Evolutionary conservation across 2,329 filamentous ascomycete species (phyloP), one percentile per base, ranked within the genome.

Genomic region (Clonostachys byssicola): DNA sequence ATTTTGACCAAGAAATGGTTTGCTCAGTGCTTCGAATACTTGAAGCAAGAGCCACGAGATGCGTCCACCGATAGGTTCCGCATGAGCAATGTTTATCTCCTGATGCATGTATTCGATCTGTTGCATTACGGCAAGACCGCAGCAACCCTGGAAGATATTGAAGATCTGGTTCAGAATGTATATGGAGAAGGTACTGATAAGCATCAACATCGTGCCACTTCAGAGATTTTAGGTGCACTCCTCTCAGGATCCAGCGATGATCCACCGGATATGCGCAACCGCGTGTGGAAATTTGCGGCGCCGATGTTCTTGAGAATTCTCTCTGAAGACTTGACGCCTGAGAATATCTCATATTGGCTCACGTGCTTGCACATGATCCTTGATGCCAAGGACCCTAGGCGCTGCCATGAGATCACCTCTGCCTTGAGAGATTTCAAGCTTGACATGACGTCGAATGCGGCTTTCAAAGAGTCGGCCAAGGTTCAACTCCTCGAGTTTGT

Each of bases 401-500:
- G 92, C 52, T 85, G 85, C 4, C 91, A 88, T 74, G 92, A 95
- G 54, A 78, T 99, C 52, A 81, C 96, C 35, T 86, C 94, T 53
- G 86, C 83, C 66, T 75, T 99, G 17, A 81, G 87, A 42, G 82
- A 85, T 46, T 97, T 97, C 79, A 81, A 90, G 33, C 76, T 99
- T 10, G 94, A 99, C 62, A 92, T 97, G 86, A 76, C 82, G 6
- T 96, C 92, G 0, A 96, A 97, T 61, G 94, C 95, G 5, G 94
- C 94, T 0, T 99, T 99, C 78, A 99, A 99, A 65, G 95, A 99
- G 64, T 96, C 92, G 47, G 95, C 92, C 30, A 96, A 97, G 71
- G 89, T 99, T 14, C 86, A 94, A 54, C 73, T 99, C 33, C 75
- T 99, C 16, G 90, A 96, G 56, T 90, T 95, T 55, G 81, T 89